phyloP scores from a whole-genome alignment of 495 filamentous ascomycete species.

The Entonaema liquescens region DNA sequence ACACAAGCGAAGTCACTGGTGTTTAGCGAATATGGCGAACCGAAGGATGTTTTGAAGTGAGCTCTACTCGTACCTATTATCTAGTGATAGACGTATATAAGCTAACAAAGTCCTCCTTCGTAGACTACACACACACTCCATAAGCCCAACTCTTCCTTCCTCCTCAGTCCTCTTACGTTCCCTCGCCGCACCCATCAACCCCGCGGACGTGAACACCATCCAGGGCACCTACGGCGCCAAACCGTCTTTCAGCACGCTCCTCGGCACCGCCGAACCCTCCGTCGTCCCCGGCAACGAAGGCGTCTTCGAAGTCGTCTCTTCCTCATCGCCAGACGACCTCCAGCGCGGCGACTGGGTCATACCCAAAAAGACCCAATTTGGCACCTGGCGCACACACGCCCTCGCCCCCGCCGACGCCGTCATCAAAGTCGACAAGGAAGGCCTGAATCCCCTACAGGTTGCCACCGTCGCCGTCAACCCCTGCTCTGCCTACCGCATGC shows the following conservation, averaged over 20 bases:
- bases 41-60: conserved; percentile 78
- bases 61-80: conserved; percentile 18
- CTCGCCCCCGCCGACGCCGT: conserved; percentile 67
- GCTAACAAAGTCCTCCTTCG: conserved; percentile 1
- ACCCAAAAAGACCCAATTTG: conserved; percentile 79
- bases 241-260: conserved; percentile 72
- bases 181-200: conserved; percentile 92
- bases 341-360: conserved; percentile 89
- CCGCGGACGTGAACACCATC: conserved; percentile 92
- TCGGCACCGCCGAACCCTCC: conserved; percentile 77
- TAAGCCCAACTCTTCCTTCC: conserved; percentile 78
- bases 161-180: conserved; percentile 70
- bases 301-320: conserved; percentile 81
- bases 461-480: conserved; percentile 92
- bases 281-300: conserved; percentile 82
- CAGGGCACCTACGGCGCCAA: conserved; percentile 95
- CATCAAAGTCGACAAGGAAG: conserved; percentile 71
- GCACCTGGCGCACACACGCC: conserved; percentile 93
- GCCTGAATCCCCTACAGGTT: conserved; percentile 75
- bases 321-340: conserved; percentile 62
- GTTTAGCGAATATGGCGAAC: conserved; percentile 86
- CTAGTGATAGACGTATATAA: not conserved
- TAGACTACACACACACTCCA: conserved; percentile 82
- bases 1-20: conserved; percentile 94
- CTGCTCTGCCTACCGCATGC: conserved; percentile 90